Evolutionary conservation across 805 yeast genomes (phyloP).

Genomic region (Wickerhamomyces tratensis): DNA sequence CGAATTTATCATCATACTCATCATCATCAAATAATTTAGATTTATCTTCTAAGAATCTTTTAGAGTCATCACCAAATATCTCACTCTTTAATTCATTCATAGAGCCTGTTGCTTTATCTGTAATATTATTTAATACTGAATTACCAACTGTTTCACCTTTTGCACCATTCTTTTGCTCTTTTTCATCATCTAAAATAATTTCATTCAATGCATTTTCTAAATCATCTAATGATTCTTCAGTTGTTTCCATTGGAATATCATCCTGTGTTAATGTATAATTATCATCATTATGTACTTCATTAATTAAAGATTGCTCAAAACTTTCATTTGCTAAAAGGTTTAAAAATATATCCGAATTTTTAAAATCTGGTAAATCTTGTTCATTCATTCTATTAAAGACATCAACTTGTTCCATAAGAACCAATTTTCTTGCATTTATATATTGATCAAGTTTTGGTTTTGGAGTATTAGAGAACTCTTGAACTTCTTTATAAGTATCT

Average conservation of each 20-base stretch:
- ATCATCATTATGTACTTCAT: conserved; percentile 17
- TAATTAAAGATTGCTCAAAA: conserved; percentile 19
- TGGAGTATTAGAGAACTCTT: conserved; percentile 22
- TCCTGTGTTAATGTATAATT: conserved; percentile 14
- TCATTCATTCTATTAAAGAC: conserved; percentile 40
- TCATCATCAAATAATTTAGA: conserved; percentile 18
- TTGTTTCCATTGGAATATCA: not conserved
- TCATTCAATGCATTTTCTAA: conserved; percentile 23
- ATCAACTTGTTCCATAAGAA: conserved; percentile 50
- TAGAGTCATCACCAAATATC: conserved; percentile 15
- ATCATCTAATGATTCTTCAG: conserved; percentile 12
- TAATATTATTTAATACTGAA: not conserved
- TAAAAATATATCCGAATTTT: conserved; percentile 44
- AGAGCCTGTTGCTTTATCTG: not conserved
- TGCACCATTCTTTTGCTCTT: not conserved
- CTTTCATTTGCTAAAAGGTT: conserved; percentile 38
- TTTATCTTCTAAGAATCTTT: conserved; percentile 13
- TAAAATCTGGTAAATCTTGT: conserved; percentile 49
- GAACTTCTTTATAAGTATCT: conserved; percentile 24
- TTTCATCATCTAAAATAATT: conserved; percentile 18
- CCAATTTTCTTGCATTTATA: conserved; percentile 43
- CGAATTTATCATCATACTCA: conserved; percentile 10
- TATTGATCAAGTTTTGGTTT: conserved; percentile 23
- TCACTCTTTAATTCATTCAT: conserved; percentile 8
- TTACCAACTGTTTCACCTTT: not conserved